Base-by-base conservation (phyloP, 352 stramenopile genomes). In the Phytopythium kandeliae region DNA sequence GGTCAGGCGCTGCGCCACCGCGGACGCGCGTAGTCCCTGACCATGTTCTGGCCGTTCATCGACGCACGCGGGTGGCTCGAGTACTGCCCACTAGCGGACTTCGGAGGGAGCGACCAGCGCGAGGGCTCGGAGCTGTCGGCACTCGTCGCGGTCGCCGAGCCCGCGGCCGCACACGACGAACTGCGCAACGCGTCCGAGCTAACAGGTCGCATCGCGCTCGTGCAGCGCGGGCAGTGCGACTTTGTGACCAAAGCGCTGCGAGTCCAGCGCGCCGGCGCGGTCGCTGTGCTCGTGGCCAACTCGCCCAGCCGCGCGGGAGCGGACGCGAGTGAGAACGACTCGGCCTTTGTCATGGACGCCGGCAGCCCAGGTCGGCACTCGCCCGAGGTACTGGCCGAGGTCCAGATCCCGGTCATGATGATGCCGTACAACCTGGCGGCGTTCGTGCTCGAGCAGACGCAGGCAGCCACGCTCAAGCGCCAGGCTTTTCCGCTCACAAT, bases 221-320 rank as follows among this genome's bases (percentile, higher is more conserved):
- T 90, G 13, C 67, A 90, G 44, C 74, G 82, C 1, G 82, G 82
- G 10, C 51, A 63, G 26, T 93, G 79, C 58, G 74, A 91, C 64
- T 93, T 92, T 58, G 62, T 90, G n/a, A 76, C 71, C 28, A 93
- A 93, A 55, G 72, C 75, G 36, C 40, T 80, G 17, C 69, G 86
- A 46, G 80, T 73, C 0, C 82, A 93, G 46, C 67, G 66, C 16
- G 82, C 82, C 9, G 79, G 83, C 10, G 80, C 78, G 22, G 36
- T 91, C 36, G 79, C 77, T 0, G 71, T 89, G 36, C 40, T 93
- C 19, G 71, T 93, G 19, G 74, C 74, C 24, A 90, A 92, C 58
- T 59, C 65, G 22, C 51, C 55, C 28, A 54, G 42, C 49, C 28
- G 28, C 9, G 28, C 28, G 28, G 51, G 62, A 24, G 59, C 57